These are phyloP conservation scores for Calendula officinalis DNA, from an alignment of 129 eudicot species.

Conservation along the genomic window DNA sequence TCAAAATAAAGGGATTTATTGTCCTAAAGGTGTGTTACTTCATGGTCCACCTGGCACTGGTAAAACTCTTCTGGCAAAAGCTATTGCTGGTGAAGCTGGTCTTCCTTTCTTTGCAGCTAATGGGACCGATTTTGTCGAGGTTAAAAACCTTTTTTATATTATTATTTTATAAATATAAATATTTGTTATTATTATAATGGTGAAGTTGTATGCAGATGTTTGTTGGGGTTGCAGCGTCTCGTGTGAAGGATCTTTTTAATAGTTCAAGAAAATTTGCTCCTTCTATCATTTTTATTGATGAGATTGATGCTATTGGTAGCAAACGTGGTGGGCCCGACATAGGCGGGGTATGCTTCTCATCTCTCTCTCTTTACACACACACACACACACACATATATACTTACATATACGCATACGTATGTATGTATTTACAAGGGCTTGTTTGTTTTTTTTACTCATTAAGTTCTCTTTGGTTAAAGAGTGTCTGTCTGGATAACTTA, in stretches of 20 bases:
- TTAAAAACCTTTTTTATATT: constrained; percentile 24
- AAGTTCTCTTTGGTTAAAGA: too few relatives aligned
- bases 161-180: background rate
- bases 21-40: constrained; percentile 95
- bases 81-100: constrained; percentile 98
- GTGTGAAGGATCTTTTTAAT: constrained; percentile 91
- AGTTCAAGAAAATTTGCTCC: constrained; percentile 90
- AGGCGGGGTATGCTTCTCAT: constrained; percentile 68
- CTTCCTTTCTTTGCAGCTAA: constrained; percentile 94
- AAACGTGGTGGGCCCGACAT: constrained; percentile 99
- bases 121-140: constrained; percentile 99
- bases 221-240: constrained; percentile 96
- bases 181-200: constrained; percentile 8
- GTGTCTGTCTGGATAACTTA: too few relatives aligned
- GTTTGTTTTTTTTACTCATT: too few relatives aligned
- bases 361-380: too few relatives aligned
- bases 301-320: constrained; percentile 97
- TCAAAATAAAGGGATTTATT: constrained; percentile 80
- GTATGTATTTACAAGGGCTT: too few relatives aligned
- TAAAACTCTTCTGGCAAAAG: constrained; percentile 94
- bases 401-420: too few relatives aligned
- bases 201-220: constrained; percentile 63
- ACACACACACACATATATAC: too few relatives aligned
- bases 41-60: constrained; percentile 99
- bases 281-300: constrained; percentile 91